Percentiles rank a stretch among this genome's conserved stretches.
phyloP scores from a whole-genome alignment of 345 rosid species.

The Arabis alpina region DNA sequence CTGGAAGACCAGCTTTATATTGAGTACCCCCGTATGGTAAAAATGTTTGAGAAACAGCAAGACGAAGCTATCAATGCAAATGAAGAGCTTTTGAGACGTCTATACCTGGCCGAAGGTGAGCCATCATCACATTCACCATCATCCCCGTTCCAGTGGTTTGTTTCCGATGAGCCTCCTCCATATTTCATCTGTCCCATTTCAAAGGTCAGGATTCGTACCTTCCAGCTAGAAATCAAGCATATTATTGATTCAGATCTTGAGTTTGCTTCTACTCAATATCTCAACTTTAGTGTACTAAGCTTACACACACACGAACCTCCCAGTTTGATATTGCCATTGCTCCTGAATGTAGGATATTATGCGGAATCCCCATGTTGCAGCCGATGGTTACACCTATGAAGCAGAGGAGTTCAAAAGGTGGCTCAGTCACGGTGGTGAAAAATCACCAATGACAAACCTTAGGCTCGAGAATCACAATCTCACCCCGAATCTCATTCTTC shows the following conservation, averaged over 20 bases:
- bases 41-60: slow-evolving; percentile 38
- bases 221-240: background rate
- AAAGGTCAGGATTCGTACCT: slow-evolving; percentile 37
- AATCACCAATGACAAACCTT: slow-evolving; percentile 73
- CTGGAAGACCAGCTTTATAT: slow-evolving; percentile 36
- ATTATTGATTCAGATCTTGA: slow-evolving; percentile 8
- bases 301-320: slow-evolving; percentile 1
- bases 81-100: slow-evolving; percentile 39
- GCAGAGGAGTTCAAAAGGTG: slow-evolving; percentile 62
- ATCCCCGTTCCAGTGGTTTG: slow-evolving; percentile 31
- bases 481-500: slow-evolving; percentile 67
- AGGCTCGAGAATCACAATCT: slow-evolving; percentile 53
- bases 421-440: slow-evolving; percentile 63
- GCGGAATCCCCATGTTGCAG: slow-evolving; percentile 78
- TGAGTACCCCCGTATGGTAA: slow-evolving; percentile 30
- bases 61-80: slow-evolving; percentile 38
- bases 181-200: slow-evolving; percentile 51
- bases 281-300: slow-evolving; percentile 13
- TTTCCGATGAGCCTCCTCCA: slow-evolving; percentile 44
- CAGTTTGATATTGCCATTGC: slow-evolving; percentile 1
- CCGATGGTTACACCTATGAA: slow-evolving; percentile 84
- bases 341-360: slow-evolving; percentile 67
- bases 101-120: slow-evolving; percentile 28
- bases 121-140: slow-evolving; percentile 43
- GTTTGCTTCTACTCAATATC: slow-evolving; percentile 22